phyloP scores from a whole-genome alignment of 805 yeast genomes.

The Cyberlindnera petersonii region DNA sequence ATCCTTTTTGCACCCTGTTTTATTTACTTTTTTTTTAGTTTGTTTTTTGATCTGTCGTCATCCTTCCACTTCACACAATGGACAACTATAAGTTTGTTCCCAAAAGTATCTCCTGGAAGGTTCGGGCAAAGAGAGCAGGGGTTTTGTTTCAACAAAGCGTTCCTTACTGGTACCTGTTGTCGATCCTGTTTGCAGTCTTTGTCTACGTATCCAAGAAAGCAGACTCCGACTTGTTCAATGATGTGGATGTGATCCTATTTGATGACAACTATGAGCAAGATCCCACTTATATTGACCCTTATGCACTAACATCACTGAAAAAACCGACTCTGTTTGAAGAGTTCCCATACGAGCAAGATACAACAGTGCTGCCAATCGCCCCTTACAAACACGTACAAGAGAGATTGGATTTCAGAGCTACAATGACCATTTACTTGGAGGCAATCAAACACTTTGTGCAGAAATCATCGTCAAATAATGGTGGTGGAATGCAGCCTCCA shows the following conservation, averaged over 20 bases:
- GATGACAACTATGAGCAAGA: conserved; percentile 23
- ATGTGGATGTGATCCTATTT: conserved; percentile 15
- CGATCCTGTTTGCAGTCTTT: conserved; percentile 20
- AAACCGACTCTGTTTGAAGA: conserved; percentile 21
- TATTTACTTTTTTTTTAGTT: no score
- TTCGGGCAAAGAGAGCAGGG: conserved; percentile 7
- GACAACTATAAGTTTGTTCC: conserved; percentile 9
- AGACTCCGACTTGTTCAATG: conserved; percentile 8
- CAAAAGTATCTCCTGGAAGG: conserved; percentile 6
- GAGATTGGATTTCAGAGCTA: conserved; percentile 33
- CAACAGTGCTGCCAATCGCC: conserved; percentile 34
- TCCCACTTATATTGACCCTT: conserved; percentile 17
- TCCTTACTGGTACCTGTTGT: conserved; percentile 21
- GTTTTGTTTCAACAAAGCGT: conserved; percentile 12
- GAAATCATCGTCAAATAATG: conserved; percentile 24
- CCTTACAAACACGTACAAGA: conserved; percentile 35
- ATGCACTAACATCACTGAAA: conserved; percentile 16
- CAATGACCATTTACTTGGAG: conserved; percentile 32
- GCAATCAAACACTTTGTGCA: conserved; percentile 30
- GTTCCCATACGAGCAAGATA: conserved; percentile 32
- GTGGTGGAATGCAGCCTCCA: conserved; percentile 27
- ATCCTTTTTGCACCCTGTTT: no score
- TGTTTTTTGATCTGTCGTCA: no score
- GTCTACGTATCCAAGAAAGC: conserved; percentile 16
- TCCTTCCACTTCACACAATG: conserved; percentile 1